A percentile compares a stretch with the other conserved stretches of the same genome.
These are phyloP conservation scores for Fusarium liriodendri DNA, from an alignment of 2,329 filamentous ascomycete species.

Conservation along the genomic window DNA sequence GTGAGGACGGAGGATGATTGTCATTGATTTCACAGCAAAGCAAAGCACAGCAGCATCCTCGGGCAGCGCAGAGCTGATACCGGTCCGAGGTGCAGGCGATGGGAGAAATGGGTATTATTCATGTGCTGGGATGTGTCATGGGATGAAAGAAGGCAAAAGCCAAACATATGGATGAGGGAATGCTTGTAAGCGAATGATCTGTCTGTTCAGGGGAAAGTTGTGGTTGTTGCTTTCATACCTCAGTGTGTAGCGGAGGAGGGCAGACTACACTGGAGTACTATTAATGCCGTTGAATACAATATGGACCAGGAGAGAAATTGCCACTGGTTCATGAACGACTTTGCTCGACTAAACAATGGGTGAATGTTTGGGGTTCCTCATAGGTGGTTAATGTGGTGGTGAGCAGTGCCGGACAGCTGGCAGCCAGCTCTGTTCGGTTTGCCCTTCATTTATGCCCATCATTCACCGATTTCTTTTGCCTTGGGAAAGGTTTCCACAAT, in stretches of 20 bases:
- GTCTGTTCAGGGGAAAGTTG: slow-evolving; percentile 35
- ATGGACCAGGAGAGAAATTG: slow-evolving; percentile 1
- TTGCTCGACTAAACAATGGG: background rate
- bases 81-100: slow-evolving; percentile 29
- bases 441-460: background rate
- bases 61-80: slow-evolving; percentile 39
- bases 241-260: slow-evolving; percentile 15
- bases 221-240: slow-evolving; percentile 14
- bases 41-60: slow-evolving; percentile 23
- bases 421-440: background rate
- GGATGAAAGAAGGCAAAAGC: slow-evolving; percentile 18
- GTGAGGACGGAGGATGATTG: slow-evolving; percentile 29
- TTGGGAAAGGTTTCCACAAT: background rate
- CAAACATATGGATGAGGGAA: slow-evolving; percentile 32
- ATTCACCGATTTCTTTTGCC: background rate
- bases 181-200: slow-evolving; percentile 32
- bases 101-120: slow-evolving; percentile 26
- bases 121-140: slow-evolving; percentile 32
- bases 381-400: background rate
- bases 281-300: slow-evolving; percentile 43
- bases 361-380: background rate
- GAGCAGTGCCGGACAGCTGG: slow-evolving; percentile 4
- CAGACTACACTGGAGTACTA: slow-evolving; percentile 30
- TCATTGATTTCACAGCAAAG: slow-evolving; percentile 14
- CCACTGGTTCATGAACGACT: background rate